phyloP scores from a whole-genome alignment of 371 early-diverging fungal species.

The Mucor ambiguus region DNA sequence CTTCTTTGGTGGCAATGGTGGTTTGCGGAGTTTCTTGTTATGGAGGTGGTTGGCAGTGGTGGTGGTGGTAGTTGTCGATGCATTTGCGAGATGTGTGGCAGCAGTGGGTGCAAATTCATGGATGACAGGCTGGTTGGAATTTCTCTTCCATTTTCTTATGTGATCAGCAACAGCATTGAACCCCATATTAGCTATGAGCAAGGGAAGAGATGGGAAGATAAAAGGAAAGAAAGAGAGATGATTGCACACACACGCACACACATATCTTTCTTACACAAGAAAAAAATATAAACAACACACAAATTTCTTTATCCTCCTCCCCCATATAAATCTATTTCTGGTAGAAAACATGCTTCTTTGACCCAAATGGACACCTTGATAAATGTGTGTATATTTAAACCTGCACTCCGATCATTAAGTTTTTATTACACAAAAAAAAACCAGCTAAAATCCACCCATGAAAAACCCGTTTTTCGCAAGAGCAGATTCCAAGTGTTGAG shows the following conservation, averaged over 20 bases:
- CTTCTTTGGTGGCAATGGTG: constrained; percentile 16
- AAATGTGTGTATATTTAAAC: constrained; percentile 2
- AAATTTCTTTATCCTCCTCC: constrained; percentile 4
- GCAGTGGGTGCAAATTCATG: neutral
- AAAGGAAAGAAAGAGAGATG: constrained; percentile 2
- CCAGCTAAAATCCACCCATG: constrained; percentile 14
- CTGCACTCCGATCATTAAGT: constrained; percentile 1
- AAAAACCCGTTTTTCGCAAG: constrained; percentile 44
- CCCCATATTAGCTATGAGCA: constrained; percentile 26
- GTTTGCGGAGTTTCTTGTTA: constrained; percentile 18
- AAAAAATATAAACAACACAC: constrained; percentile 4
- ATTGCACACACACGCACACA: neutral
- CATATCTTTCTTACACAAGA: neutral
- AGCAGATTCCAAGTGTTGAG: constrained; percentile 32
- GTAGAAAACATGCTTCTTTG: constrained; percentile 13
- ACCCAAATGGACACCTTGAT: neutral
- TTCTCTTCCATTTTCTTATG: constrained; percentile 42
- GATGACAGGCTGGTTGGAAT: constrained; percentile 21
- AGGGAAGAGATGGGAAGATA: constrained; percentile 6
- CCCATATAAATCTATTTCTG: constrained; percentile 11
- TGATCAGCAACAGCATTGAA: constrained; percentile 43
- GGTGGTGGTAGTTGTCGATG: constrained; percentile 8
- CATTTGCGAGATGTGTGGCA: constrained; percentile 8
- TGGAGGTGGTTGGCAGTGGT: constrained; percentile 1
- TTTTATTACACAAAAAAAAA: neutral